Evolutionary conservation across 108 stramenopile species (phyloP), one percentile per base, ranked within the genome.

Genomic region (Mediolabrus comicus): DNA sequence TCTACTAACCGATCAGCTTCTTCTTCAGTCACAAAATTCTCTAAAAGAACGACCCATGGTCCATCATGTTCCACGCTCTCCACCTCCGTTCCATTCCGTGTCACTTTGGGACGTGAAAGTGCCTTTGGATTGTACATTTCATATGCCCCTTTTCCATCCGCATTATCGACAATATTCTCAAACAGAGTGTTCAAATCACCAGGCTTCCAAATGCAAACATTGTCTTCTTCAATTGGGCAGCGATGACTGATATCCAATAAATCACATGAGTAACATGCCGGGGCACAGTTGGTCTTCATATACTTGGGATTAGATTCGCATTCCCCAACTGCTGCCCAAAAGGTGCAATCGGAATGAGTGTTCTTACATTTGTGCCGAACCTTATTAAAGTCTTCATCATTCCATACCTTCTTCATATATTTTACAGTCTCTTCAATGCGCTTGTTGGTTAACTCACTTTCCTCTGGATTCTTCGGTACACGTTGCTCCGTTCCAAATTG

Each of bases 21-120:
- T 35, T 83, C 84, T 41, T 83, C 79, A 12, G 69, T 73, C n/a
- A 96, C 30, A 62, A 96, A 88, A 71, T 93, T 79, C 17, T 96
- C 94, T 30, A 98, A 79, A 1, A 78, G 84, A 26, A 95, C 78
- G n/a, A 98, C 77, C 91, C 92, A 96, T 8, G 95, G 94, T 14
- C 90, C 92, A 64, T 82, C 53, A 3, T 33, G 6, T 17, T 71
- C 69, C 36, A 62, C 63, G 17, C 41, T 70, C 10, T 82, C 74
- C n/a, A 71, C 75, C 3, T 53, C 24, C 16, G 67, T 69, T 19
- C 67, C 81, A 33, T 80, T 79, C 11, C 52, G 53, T 39, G 39
- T 59, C 17, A 38, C 10, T 36, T 65, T 69, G 1, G 88, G 87
- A 14, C 86, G 71, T 0, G 92, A 92, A 35, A 87, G 43, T 28